Base-by-base conservation (phyloP, 192 early-diverging fungal genomes). In the Coemansia sp. region DNA sequence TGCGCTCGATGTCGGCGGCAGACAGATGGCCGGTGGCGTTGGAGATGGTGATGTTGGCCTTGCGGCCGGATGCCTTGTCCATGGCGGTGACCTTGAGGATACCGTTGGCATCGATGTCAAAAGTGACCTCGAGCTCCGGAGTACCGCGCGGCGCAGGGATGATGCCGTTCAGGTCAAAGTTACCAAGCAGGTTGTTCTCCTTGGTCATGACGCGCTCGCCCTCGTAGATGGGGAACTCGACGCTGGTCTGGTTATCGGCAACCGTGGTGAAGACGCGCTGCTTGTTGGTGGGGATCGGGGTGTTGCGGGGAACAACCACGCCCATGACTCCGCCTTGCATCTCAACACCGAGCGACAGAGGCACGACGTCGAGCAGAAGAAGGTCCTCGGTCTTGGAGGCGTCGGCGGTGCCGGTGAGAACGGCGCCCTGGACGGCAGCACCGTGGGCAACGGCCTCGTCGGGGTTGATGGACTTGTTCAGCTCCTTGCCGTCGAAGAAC, bases 371-470 rank as follows among this genome's bases (percentile, higher is more conserved):
- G 66, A 94, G 86, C 46, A 94, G 85, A 53, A 94, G 84, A 59
- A 94, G 79, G 67, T 91, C 88, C 63, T 88, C 84, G 83, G 87
- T 84, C 82, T 85, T 75, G 61, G 80, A 75, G 51, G 84, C 75
- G 65, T 79, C 82, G 51, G 86, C 83, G 49, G 86, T 86, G 76
- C 84, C 85, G 46, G 87, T 87, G 42, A 94, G 84, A 64, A 94
- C 85, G 26, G 87, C 92, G 26, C 85, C 94, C 87, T 94, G 93
- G 42, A 95, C 91, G 55, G 93, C 94, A 59, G 94, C 93, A 80
- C 94, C 94, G 75, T 93, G 92, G 60, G 93, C 94, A 39, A 96
- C 93, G 46, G 92, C 93, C 83, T 97, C 95, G 84, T 95, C 94
- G 68, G 94, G 95, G 89, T 97, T 95, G 86, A 95, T 95, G 51